Evolutionary conservation across 2,329 filamentous ascomycete genomes (phyloP).

Genomic region (Cryphonectria carpinicola): DNA sequence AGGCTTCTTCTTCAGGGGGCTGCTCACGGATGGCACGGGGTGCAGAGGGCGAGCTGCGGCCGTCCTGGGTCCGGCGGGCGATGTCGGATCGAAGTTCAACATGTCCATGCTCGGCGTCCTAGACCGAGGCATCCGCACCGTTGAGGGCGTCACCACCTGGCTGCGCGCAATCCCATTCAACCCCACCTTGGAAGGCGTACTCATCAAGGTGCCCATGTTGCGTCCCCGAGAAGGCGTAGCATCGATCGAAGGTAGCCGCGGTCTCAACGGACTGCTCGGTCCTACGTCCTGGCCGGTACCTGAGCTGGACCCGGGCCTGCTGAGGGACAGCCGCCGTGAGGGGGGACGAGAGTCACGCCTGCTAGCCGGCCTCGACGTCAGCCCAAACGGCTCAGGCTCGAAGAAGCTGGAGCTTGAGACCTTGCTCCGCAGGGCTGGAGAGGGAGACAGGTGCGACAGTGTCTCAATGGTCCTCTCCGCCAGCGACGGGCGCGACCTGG

Average conservation of each 20-base stretch:
- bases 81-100: slow-evolving; percentile 32
- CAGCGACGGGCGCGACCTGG: slow-evolving; percentile 60
- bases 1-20: slow-evolving; percentile 63
- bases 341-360: slow-evolving; percentile 51
- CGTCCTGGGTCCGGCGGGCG: slow-evolving; percentile 52
- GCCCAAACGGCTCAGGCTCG: slow-evolving; percentile 63
- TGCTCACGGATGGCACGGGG: slow-evolving; percentile 56
- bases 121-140: slow-evolving; percentile 36
- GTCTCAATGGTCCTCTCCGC: slow-evolving; percentile 88
- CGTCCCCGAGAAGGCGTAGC: slow-evolving; percentile 47
- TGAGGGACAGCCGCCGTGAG: slow-evolving; percentile 51
- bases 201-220: slow-evolving; percentile 39
- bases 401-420: slow-evolving; percentile 77
- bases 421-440: slow-evolving; percentile 69
- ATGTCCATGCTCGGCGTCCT: slow-evolving; percentile 48
- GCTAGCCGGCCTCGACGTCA: slow-evolving; percentile 52
- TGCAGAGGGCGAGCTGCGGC: slow-evolving; percentile 51
- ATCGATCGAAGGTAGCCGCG: slow-evolving; percentile 47
- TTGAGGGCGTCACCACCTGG: slow-evolving; percentile 41
- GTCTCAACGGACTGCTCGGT: slow-evolving; percentile 49
- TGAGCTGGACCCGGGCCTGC: slow-evolving; percentile 59
- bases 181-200: slow-evolving; percentile 39
- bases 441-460: slow-evolving; percentile 75
- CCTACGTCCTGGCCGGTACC: slow-evolving; percentile 50
- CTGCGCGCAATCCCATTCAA: slow-evolving; percentile 33